Evolutionary conservation across 768 basidiomycete species (phyloP).

Genomic region (Tulasnella sp.): DNA sequence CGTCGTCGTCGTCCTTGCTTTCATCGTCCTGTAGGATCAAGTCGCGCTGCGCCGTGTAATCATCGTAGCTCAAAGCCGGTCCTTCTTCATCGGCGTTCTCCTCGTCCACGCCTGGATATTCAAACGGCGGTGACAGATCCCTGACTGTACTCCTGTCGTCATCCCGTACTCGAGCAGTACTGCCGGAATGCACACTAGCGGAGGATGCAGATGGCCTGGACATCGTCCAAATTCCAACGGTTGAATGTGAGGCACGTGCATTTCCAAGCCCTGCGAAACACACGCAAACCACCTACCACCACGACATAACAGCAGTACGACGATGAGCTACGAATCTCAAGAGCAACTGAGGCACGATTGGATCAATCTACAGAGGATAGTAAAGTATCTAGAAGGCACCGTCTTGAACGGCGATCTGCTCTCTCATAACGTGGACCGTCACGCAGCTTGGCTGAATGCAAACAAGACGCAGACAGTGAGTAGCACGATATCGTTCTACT

Average conservation of each 20-base stretch:
- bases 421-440: neutral
- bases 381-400: slow-evolving; percentile 46
- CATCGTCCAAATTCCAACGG: slow-evolving; percentile 11
- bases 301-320: neutral
- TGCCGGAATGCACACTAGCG: slow-evolving; percentile 1
- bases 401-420: slow-evolving; percentile 26
- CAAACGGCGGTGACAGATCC: neutral
- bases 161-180: neutral
- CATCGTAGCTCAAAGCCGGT: neutral
- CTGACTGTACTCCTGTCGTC: slow-evolving; percentile 11
- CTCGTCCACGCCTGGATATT: neutral
- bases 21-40: slow-evolving; percentile 18
- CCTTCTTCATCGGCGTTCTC: neutral
- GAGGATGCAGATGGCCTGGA: slow-evolving; percentile 5
- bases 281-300: too few relatives aligned
- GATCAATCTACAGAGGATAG: slow-evolving; percentile 53
- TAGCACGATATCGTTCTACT: neutral
- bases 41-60: slow-evolving; percentile 6
- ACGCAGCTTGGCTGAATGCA: slow-evolving; percentile 4
- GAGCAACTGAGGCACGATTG: slow-evolving; percentile 39
- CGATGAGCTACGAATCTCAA: slow-evolving; percentile 7
- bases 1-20: slow-evolving; percentile 40
- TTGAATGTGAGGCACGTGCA: too few relatives aligned
- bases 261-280: too few relatives aligned
- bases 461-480: slow-evolving; percentile 8